Evolutionary conservation across 805 yeast species (phyloP).

Genomic region (Candida loeiensis): DNA sequence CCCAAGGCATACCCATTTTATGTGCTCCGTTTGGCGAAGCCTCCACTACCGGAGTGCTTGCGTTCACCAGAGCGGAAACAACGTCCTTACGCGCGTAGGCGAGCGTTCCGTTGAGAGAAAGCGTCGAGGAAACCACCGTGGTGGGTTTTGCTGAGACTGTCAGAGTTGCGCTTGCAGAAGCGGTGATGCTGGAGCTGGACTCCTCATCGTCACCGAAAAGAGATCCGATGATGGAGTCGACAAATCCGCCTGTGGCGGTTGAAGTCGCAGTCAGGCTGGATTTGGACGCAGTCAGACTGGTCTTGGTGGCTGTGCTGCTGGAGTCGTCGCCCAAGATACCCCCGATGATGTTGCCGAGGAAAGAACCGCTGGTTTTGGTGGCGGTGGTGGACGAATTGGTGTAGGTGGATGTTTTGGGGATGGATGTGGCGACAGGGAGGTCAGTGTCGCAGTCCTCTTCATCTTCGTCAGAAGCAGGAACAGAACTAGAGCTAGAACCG

Average conservation of each 20-base stretch:
- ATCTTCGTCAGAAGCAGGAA: conserved; percentile 10
- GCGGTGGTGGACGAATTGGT: conserved; percentile 6
- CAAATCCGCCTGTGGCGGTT: conserved; percentile 4
- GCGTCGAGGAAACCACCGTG: conserved; percentile 7
- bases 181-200: conserved; percentile 2
- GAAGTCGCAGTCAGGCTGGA: conserved; percentile 5
- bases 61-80: conserved; percentile 10
- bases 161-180: too few relatives aligned
- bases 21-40: conserved; percentile 14
- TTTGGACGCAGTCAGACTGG: conserved; percentile 5
- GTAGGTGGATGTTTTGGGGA: conserved; percentile 7
- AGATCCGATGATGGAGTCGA: conserved; percentile 6
- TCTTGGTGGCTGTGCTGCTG: conserved; percentile 1
- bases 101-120: conserved; percentile 3
- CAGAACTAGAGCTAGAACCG: conserved; percentile 7
- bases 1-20: conserved; percentile 2
- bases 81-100: conserved; percentile 1
- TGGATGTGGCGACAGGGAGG: conserved; percentile 10
- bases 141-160: too few relatives aligned
- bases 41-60: conserved; percentile 8
- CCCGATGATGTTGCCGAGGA: conserved; percentile 1
- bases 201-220: conserved; percentile 6
- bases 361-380: conserved; percentile 5
- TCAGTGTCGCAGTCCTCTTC: conserved; percentile 6
- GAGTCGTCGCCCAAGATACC: conserved; percentile 1